A percentile compares a stretch with the other conserved stretches of the same genome.
Evolutionary conservation across 2,329 filamentous ascomycete species (phyloP).

Genomic region (Amesomyces nigricolor): DNA sequence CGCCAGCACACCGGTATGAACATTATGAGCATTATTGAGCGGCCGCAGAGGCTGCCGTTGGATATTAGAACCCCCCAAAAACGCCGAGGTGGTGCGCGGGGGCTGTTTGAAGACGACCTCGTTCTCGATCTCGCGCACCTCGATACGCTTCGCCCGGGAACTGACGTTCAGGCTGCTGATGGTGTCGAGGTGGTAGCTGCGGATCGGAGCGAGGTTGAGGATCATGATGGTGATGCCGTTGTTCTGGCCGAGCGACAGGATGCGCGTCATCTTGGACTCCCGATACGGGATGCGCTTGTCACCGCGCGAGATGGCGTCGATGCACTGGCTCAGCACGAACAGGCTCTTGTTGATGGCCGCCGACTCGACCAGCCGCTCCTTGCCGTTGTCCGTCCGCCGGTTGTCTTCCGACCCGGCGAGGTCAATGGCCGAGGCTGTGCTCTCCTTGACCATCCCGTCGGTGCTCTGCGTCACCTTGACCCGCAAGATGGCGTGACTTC

Average conservation of each 20-base stretch:
- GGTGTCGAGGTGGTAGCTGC: constrained; percentile 89
- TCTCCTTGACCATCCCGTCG: constrained; percentile 62
- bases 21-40: constrained; percentile 69
- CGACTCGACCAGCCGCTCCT: constrained; percentile 87
- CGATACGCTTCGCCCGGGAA: constrained; percentile 91
- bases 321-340: constrained; percentile 90
- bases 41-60: constrained; percentile 73
- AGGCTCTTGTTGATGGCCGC: constrained; percentile 97
- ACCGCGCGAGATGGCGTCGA: constrained; percentile 79
- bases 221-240: constrained; percentile 96
- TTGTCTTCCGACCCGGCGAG: constrained; percentile 95
- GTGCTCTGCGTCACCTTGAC: constrained; percentile 80
- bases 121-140: constrained; percentile 92
- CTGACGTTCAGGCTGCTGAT: constrained; percentile 92
- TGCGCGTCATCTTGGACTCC: constrained; percentile 96
- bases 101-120: constrained; percentile 81
- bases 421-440: constrained; percentile 89
- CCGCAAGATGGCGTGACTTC: constrained; percentile 84
- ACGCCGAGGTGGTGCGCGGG: constrained; percentile 44
- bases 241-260: constrained; percentile 87
- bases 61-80: constrained; percentile 36
- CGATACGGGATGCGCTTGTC: constrained; percentile 81
- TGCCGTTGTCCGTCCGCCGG: constrained; percentile 85
- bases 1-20: constrained; percentile 53
- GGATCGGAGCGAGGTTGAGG: constrained; percentile 83